Evolutionary conservation across 2,329 filamentous ascomycete genomes (phyloP), one percentile per base, ranked within the genome.

Genomic region (Cladobotryum protrusum): DNA sequence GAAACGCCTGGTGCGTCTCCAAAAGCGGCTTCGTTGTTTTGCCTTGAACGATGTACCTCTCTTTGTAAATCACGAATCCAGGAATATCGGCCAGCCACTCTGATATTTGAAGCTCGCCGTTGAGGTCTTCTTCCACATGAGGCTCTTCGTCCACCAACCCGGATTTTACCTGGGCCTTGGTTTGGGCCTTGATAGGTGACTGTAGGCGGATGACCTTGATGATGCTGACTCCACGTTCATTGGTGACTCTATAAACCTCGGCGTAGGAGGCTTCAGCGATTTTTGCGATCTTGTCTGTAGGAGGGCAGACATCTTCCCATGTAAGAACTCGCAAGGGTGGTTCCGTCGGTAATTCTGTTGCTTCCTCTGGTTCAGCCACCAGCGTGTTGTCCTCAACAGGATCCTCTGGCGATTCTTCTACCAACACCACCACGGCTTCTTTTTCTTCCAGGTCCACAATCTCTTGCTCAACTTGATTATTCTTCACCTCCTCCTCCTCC

Each of bases 251-350:
- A 57, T 84, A 85, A 9, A 85, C 80, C 60, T 85, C 82, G 5
- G 82, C 81, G 56, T 79, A 85, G 2, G 82, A 85, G 5, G 82
- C 81, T 61, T 85, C 82, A 9, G 82, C 81, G 45, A 85, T 85
- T 64, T 85, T 85, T 40, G 73, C 71, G 44, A 85, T 79, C 34
- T 65, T 63, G 57, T 78, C 75, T 14, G 71, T 73, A 0, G 70
- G 65, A 0, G 76, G 75, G 44, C 80, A 80, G 29, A 85, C 70
- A 47, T 83, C 79, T 29, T 72, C 64, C 81, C 82, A 85, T 1
- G 71, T 70, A 37, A 82, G 64, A 5, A 73, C 58, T 3, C 73
- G 71, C 14, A 79, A 63, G 7, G 58, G 54, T 5, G 55, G 47
- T 39, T 63, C 61, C 52, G 43, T 17, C 41, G 12, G 13, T 34